phyloP scores from a whole-genome alignment of 2,329 filamentous ascomycete species.

The Xylariaceae sp. region DNA sequence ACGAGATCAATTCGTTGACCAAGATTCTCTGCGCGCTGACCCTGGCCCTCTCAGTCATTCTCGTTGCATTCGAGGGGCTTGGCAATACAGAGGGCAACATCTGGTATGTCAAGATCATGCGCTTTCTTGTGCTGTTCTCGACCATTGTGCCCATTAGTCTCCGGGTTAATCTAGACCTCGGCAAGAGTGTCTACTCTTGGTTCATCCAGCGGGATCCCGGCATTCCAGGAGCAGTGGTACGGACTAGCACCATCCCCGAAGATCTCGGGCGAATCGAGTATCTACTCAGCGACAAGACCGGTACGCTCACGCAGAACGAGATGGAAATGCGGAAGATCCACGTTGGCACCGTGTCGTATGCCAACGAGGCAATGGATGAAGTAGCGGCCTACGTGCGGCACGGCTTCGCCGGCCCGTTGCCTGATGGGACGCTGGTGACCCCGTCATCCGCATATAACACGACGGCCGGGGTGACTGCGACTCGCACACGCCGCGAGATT shows the following conservation, averaged over 20 bases:
- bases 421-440: slow-evolving; percentile 55
- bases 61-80: slow-evolving; percentile 84
- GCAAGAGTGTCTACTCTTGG: slow-evolving; percentile 90
- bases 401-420: slow-evolving; percentile 53
- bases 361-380: slow-evolving; percentile 98
- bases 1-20: slow-evolving; percentile 93
- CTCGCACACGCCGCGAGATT: slow-evolving; percentile 85
- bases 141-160: slow-evolving; percentile 97
- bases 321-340: slow-evolving; percentile 99
- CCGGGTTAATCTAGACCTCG: slow-evolving; percentile 93
- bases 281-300: slow-evolving; percentile 92
- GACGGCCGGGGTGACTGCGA: slow-evolving; percentile 56
- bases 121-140: slow-evolving; percentile 97
- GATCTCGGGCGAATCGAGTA: slow-evolving; percentile 95
- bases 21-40: slow-evolving; percentile 93
- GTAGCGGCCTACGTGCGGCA: slow-evolving; percentile 80
- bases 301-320: slow-evolving; percentile 95
- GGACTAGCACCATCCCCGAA: slow-evolving; percentile 95
- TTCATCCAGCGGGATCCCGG: slow-evolving; percentile 89
- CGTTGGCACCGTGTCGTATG: slow-evolving; percentile 95
- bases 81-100: slow-evolving; percentile 54
- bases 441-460: slow-evolving; percentile 64
- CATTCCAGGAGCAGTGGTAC: slow-evolving; percentile 85
- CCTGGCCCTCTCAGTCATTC: slow-evolving; percentile 72
- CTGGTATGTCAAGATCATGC: slow-evolving; percentile 97